phyloP scores from a whole-genome alignment of 78 protist genomes.

The Dictyostelium intermedium region DNA sequence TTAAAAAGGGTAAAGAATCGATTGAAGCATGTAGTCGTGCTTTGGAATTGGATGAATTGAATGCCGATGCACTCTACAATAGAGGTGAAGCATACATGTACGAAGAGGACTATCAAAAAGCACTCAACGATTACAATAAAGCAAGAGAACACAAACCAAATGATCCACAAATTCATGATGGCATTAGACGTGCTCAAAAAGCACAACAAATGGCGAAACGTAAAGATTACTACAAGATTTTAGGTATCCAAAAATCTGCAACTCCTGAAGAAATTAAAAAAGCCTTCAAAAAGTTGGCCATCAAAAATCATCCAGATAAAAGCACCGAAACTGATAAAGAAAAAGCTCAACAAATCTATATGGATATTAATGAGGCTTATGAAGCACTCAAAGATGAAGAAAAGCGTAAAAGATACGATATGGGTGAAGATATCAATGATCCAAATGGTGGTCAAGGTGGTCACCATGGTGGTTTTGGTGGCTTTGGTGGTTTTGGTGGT shows the following conservation, averaged over 20 bases:
- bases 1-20: slow-evolving; percentile 34
- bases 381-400: slow-evolving; percentile 79
- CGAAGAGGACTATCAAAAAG: slow-evolving; percentile 46
- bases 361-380: slow-evolving; percentile 86
- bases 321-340: slow-evolving; percentile 30
- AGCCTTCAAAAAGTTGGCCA: slow-evolving; percentile 79
- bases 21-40: slow-evolving; percentile 14
- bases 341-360: slow-evolving; percentile 84
- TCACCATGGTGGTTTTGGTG: background rate
- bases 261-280: slow-evolving; percentile 75
- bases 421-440: slow-evolving; percentile 60
- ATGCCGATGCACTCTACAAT: slow-evolving; percentile 46
- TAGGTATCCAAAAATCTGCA: slow-evolving; percentile 57
- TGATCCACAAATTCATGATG: slow-evolving; percentile 32
- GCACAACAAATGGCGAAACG: slow-evolving; percentile 36
- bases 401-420: slow-evolving; percentile 86
- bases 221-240: slow-evolving; percentile 68
- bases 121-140: slow-evolving; percentile 50
- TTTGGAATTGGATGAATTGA: slow-evolving; percentile 10
- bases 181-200: slow-evolving; percentile 53
- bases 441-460: slow-evolving; percentile 10
- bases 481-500: slow-evolving; percentile 42
- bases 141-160: slow-evolving; percentile 55
- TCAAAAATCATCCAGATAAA: slow-evolving; percentile 82
- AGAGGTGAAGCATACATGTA: slow-evolving; percentile 71